Percentiles rank a stretch among this genome's conserved stretches.
Evolutionary conservation across 208 protist genomes (phyloP).

Genomic region (Leishmania mexicana): DNA sequence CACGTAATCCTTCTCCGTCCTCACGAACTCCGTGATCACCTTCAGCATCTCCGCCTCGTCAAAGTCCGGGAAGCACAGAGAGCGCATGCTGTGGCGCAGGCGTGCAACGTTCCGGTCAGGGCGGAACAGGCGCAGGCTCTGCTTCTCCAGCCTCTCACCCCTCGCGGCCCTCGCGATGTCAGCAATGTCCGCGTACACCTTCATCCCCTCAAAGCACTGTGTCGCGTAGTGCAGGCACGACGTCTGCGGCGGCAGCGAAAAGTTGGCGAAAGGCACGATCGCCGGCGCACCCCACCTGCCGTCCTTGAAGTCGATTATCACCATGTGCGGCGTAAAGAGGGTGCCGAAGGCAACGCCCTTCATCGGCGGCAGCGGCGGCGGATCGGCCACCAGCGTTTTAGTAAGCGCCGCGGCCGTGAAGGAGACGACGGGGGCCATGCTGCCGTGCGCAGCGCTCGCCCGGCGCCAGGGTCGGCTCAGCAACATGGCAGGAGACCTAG

Average conservation of each 20-base stretch:
- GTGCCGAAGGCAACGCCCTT: slow-evolving; percentile 91
- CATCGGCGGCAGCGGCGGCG: slow-evolving; percentile 55
- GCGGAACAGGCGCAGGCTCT: slow-evolving; percentile 94
- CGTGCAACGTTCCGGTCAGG: slow-evolving; percentile 96
- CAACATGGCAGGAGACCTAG: not conserved
- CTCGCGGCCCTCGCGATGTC: slow-evolving; percentile 55
- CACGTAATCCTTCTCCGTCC: slow-evolving; percentile 92
- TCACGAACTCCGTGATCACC: slow-evolving; percentile 93
- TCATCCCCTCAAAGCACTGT: slow-evolving; percentile 98
- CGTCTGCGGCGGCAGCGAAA: slow-evolving; percentile 91
- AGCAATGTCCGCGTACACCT: slow-evolving; percentile 94
- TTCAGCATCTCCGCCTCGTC: slow-evolving; percentile 90
- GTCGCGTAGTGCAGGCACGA: slow-evolving; percentile 95
- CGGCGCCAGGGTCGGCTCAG: slow-evolving; percentile 6
- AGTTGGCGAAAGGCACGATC: slow-evolving; percentile 68
- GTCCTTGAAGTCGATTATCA: slow-evolving; percentile 85
- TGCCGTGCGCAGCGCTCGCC: not conserved
- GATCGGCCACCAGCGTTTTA: slow-evolving; percentile 38
- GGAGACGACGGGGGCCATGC: not conserved
- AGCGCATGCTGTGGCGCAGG: slow-evolving; percentile 78
- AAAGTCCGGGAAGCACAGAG: slow-evolving; percentile 94
- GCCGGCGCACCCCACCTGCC: slow-evolving; percentile 88
- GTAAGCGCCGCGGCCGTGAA: slow-evolving; percentile 35
- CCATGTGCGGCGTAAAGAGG: slow-evolving; percentile 97
- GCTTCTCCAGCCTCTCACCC: slow-evolving; percentile 36